These are phyloP conservation scores for Colletotrichum brevisporum DNA, from an alignment of 2,329 filamentous ascomycete genomes.

Conservation along the genomic window DNA sequence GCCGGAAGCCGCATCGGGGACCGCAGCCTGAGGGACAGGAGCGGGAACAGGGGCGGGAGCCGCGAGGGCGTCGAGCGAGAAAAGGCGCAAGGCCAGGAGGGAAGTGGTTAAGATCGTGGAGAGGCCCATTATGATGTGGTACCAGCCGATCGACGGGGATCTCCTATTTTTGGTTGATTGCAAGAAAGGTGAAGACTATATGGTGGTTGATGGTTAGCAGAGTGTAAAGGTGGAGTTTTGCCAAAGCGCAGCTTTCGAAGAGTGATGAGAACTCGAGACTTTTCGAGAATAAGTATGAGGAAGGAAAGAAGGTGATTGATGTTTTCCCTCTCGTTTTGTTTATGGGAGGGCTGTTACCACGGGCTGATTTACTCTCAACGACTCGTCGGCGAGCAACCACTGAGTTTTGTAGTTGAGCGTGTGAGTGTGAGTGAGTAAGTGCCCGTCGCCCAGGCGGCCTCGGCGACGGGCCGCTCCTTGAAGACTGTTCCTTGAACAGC, in stretches of 20 bases:
- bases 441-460: background rate
- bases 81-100: constrained; percentile 60
- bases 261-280: constrained; percentile 34
- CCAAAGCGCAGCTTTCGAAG: constrained; percentile 12
- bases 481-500: constrained; percentile 15
- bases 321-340: background rate
- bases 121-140: constrained; percentile 60
- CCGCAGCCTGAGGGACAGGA: constrained; percentile 26
- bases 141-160: constrained; percentile 49
- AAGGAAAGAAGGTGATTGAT: background rate
- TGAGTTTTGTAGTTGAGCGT: constrained; percentile 22
- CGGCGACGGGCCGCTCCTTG: no score
- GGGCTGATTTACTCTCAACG: background rate
- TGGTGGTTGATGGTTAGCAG: constrained; percentile 11
- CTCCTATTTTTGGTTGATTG: constrained; percentile 24
- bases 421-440: constrained; percentile 37
- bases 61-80: constrained; percentile 51
- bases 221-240: constrained; percentile 6
- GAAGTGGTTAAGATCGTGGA: constrained; percentile 57
- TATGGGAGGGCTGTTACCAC: background rate
- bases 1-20: constrained; percentile 53
- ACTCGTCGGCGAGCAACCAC: constrained; percentile 12
- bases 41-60: constrained; percentile 48
- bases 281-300: background rate
- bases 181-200: constrained; percentile 25